phyloP scores from a whole-genome alignment of 2,329 filamentous ascomycete genomes.

The Sphaceloma murrayae region DNA sequence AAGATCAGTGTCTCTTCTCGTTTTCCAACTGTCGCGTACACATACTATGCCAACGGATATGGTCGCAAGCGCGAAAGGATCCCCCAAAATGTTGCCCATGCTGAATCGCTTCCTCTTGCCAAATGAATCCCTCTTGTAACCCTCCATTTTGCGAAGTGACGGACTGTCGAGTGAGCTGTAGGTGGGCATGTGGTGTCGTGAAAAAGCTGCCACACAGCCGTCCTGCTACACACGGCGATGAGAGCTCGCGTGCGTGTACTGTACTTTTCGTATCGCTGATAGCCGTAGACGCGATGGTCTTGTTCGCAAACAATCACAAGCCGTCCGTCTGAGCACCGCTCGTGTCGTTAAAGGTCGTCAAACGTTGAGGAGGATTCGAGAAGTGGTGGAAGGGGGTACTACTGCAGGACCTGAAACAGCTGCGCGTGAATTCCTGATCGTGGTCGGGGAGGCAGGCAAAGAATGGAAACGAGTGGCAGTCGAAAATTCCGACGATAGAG shows the following conservation, averaged over 20 bases:
- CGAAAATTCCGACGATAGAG: slow-evolving; percentile 15
- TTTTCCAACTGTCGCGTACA: background rate
- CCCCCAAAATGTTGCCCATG: slow-evolving; percentile 83
- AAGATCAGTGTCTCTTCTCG: slow-evolving; percentile 19
- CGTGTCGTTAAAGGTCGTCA: slow-evolving; percentile 15
- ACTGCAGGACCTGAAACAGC: slow-evolving; percentile 7
- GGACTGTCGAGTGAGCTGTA: slow-evolving; percentile 63
- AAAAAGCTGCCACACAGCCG: slow-evolving; percentile 2
- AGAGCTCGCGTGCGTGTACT: slow-evolving; percentile 8
- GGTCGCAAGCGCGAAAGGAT: slow-evolving; percentile 91
- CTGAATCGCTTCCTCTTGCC: slow-evolving; percentile 51
- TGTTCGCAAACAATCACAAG: slow-evolving; percentile 11
- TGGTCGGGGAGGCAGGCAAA: slow-evolving; percentile 10
- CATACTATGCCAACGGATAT: slow-evolving; percentile 78
- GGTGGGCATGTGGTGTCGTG: slow-evolving; percentile 49
- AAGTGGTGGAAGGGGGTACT: slow-evolving; percentile 11
- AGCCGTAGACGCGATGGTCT: too few relatives aligned
- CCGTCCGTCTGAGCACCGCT: background rate
- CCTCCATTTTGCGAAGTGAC: slow-evolving; percentile 73
- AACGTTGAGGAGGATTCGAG: slow-evolving; percentile 11
- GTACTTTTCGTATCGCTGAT: slow-evolving; percentile 2
- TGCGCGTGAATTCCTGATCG: background rate
- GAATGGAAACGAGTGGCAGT: slow-evolving; percentile 16
- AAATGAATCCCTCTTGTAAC: slow-evolving; percentile 32
- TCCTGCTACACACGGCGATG: background rate